Evolutionary conservation across 306 rosid genomes (phyloP), one percentile per base, ranked within the genome.

Genomic region (Cicer arietinum): DNA sequence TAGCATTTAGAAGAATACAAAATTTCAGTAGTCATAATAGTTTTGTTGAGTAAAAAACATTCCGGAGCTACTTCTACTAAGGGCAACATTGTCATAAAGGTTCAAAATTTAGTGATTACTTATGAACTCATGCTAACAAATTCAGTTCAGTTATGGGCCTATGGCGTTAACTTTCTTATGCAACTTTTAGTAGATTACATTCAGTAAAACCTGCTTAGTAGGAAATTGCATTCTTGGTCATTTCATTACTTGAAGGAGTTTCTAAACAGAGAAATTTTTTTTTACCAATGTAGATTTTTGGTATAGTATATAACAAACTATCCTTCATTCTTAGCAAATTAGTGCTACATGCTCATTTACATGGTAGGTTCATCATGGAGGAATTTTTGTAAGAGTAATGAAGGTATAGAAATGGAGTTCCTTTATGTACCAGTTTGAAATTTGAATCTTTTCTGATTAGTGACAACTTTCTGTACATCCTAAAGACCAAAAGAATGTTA

Each of bases 221-320:
- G 59, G 75, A 16, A 70, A 73, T 54, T 56, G 47, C 39, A 37
- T 73, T 81, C 71, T 45, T 14, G 17, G 82, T 73, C 71, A 71
- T 72, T 53, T 80, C 71, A 71, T 66, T 52, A 52, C 69, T 58
- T 59, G 51, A 67, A 61, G 63, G 2, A 53, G 66, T 73, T 25
- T 37, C 80, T 77, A 37, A 58, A 39, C 41, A 39, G 16, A 63
- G n/a, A 41, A 64, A 71, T 47, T 43, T 73, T 72, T 56, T 69
- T 69, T 71, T 18, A 17, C 59, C 44, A 39, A 20, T 71, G 17
- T 58, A 62, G 63, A 69, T 40, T 54, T 73, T 60, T 77, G 67
- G 30, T 48, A 12, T 58, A 8, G 35, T 35, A 5, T 20, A 11
- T 18, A 35, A 48, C 57, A 42, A 58, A 12, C 17, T 7, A 41